Percentiles rank a stretch among this genome's conserved stretches.
Evolutionary conservation across 805 yeast genomes (phyloP).

Genomic region (Saccharomyces jurei): DNA sequence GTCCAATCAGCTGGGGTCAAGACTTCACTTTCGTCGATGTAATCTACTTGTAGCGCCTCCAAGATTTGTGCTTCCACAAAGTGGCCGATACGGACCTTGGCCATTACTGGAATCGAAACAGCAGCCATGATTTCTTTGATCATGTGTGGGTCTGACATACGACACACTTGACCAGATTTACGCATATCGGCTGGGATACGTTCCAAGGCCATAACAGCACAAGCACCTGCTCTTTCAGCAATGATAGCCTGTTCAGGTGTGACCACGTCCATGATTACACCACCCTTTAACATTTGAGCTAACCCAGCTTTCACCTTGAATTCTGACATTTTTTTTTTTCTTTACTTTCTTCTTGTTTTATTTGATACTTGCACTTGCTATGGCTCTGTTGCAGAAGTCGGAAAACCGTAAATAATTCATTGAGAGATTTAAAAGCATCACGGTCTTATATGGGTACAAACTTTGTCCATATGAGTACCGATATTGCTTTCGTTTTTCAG

Average conservation of each 20-base stretch:
- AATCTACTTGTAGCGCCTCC: conserved; percentile 65
- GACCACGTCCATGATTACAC: conserved; percentile 68
- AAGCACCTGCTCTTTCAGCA: conserved; percentile 80
- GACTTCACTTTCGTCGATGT: conserved; percentile 79
- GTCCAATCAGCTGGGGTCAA: conserved; percentile 72
- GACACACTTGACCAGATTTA: conserved; percentile 70
- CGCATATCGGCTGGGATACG: conserved; percentile 82
- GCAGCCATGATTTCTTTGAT: conserved; percentile 59
- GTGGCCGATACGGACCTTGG: conserved; percentile 79
- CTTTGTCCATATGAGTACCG: neutral
- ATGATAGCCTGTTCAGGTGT: conserved; percentile 71
- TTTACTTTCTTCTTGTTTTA: neutral
- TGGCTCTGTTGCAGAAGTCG: neutral
- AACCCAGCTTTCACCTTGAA: conserved; percentile 62
- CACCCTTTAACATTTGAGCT: conserved; percentile 81
- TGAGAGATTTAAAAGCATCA: neutral
- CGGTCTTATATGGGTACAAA: neutral
- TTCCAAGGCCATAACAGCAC: conserved; percentile 86
- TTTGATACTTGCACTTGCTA: neutral
- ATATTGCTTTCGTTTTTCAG: neutral
- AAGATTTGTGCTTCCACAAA: conserved; percentile 73
- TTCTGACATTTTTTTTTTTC: conserved; percentile 16
- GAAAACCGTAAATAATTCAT: too few species aligned
- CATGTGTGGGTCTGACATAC: conserved; percentile 82
- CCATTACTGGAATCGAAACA: conserved; percentile 73